Evolutionary conservation across 2,329 filamentous ascomycete genomes (phyloP).

Genomic region (Triangularia verruculosa): DNA sequence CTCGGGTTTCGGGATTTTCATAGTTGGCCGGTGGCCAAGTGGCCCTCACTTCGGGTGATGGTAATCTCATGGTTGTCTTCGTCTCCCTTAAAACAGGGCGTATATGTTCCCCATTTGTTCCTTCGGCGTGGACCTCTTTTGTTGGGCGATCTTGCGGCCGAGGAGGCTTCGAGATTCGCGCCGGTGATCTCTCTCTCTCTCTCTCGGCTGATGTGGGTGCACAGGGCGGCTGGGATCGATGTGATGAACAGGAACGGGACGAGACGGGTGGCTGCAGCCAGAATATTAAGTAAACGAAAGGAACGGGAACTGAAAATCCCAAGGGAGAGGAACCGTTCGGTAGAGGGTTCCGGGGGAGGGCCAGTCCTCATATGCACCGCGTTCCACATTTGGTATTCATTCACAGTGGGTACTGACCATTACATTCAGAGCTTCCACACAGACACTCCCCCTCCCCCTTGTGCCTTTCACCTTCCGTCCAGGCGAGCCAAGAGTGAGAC

Average conservation of each 20-base stretch:
- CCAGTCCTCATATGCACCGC: background rate
- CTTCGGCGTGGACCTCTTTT: background rate
- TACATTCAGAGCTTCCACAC: background rate
- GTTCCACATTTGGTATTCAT: no score
- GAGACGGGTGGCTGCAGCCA: background rate
- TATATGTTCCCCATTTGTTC: no score
- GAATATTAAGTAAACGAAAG: background rate
- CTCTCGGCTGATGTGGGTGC: background rate
- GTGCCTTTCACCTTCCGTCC: background rate
- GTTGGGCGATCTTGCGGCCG: constrained; percentile 5
- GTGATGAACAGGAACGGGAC: background rate
- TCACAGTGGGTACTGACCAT: background rate
- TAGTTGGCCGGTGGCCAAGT: constrained; percentile 41
- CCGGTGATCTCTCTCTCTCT: background rate
- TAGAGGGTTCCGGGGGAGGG: background rate
- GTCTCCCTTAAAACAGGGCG: background rate
- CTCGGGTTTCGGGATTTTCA: constrained; percentile 38
- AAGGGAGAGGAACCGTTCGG: background rate
- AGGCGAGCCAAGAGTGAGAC: background rate
- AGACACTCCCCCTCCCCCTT: background rate
- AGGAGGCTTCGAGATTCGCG: background rate
- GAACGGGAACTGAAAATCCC: background rate
- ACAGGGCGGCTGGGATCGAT: background rate
- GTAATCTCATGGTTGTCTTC: constrained; percentile 33
- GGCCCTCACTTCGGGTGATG: constrained; percentile 36